These are phyloP conservation scores for Scutellaria minor DNA, from an alignment of 257 asterid species.

Conservation along the genomic window DNA sequence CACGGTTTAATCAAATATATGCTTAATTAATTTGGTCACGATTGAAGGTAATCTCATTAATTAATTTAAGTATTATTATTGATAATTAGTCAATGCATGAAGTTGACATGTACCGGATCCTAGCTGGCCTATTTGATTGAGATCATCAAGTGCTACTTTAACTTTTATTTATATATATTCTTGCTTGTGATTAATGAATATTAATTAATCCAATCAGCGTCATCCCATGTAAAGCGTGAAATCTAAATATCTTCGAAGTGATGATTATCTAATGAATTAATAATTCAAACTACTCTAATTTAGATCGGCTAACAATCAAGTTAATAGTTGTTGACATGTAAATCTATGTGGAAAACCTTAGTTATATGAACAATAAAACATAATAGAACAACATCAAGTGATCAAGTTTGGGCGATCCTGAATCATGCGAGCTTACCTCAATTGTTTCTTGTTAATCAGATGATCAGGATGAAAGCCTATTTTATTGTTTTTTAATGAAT, in stretches of 20 bases:
- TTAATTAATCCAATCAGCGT: slow-evolving; percentile 28
- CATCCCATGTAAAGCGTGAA: slow-evolving; percentile 23
- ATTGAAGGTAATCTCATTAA: not conserved
- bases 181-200: slow-evolving; percentile 4
- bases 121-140: not conserved
- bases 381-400: too few relatives aligned
- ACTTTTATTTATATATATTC: not conserved
- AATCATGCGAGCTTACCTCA: too few relatives aligned
- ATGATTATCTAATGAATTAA: not conserved
- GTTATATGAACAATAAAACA: too few relatives aligned
- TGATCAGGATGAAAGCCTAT: too few relatives aligned
- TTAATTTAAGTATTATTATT: slow-evolving; percentile 8
- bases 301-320: too few relatives aligned
- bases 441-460: too few relatives aligned
- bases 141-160: slow-evolving; percentile 19
- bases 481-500: too few relatives aligned
- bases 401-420: too few relatives aligned
- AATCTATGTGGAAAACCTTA: too few relatives aligned
- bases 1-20: slow-evolving; percentile 16
- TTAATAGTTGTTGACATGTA: too few relatives aligned
- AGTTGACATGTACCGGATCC: slow-evolving; percentile 35
- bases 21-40: slow-evolving; percentile 22
- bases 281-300: too few relatives aligned
- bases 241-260: not conserved
- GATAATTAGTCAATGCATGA: slow-evolving; percentile 35